Conservation (phyloP, 2,329 filamentous ascomycete species). For the Fusarium protoensiforme region DNA sequence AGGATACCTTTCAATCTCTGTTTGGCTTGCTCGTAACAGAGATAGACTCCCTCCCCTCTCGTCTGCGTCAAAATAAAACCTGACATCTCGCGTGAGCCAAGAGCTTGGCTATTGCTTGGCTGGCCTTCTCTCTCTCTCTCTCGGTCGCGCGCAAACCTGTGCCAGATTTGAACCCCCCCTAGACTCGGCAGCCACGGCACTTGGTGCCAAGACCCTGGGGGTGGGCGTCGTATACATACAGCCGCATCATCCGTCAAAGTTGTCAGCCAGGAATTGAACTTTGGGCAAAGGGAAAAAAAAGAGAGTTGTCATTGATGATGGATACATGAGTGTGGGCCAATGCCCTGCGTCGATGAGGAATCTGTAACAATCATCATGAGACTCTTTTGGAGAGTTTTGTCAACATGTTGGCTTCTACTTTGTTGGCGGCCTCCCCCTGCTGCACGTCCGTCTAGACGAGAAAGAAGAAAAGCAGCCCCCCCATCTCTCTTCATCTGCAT, state of each 20-base stretch:
- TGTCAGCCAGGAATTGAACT: not conserved
- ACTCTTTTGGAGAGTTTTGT: not conserved
- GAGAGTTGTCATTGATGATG: not conserved
- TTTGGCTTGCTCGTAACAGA: not conserved
- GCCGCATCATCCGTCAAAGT: conserved; percentile 42
- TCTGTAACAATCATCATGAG: not conserved
- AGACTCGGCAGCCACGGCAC: conserved; percentile 46
- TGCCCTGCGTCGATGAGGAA: not conserved
- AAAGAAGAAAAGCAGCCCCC: not conserved
- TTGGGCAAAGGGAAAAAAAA: not conserved
- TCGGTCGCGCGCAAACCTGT: conserved; percentile 8
- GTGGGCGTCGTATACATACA: conserved; percentile 25
- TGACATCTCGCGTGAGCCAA: conserved; percentile 20
- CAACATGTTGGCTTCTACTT: not conserved
- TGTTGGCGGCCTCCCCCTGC: conserved; percentile 18
- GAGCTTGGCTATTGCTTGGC: conserved; percentile 13
- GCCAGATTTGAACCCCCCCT: conserved; percentile 25
- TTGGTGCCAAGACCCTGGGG: conserved; percentile 42
- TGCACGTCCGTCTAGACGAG: conserved; percentile 20
- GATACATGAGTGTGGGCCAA: not conserved
- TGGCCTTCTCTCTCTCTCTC: too few relatives aligned
- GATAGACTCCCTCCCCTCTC: not conserved
- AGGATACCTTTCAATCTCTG: not conserved
- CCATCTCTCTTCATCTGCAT: conserved; percentile 1
- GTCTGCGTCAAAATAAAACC: not conserved